These are phyloP conservation scores for Brassica rapa DNA, from an alignment of 345 rosid species.

Conservation along the genomic window DNA sequence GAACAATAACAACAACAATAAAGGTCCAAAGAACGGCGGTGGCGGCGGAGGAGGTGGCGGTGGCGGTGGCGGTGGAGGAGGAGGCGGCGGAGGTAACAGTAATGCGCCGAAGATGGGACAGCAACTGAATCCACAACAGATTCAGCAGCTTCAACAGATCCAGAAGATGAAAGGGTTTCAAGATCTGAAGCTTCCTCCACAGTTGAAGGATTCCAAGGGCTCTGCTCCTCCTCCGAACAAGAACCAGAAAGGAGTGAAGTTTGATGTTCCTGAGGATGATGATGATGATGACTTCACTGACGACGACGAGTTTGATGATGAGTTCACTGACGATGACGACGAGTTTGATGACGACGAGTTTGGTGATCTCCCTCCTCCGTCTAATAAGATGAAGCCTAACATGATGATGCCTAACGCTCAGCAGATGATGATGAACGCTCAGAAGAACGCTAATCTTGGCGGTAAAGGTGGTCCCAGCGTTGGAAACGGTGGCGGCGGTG, in stretches of 20 bases:
- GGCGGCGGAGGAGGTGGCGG: slow-evolving; percentile 45
- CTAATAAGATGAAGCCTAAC: slow-evolving; percentile 53
- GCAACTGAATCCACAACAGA: slow-evolving; percentile 51
- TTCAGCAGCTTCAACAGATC: slow-evolving; percentile 60
- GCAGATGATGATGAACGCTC: slow-evolving; percentile 49
- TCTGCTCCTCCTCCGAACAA: slow-evolving; percentile 36
- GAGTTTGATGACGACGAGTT: slow-evolving; percentile 44
- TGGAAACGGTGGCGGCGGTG: slow-evolving; percentile 15
- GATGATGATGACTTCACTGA: slow-evolving; percentile 48
- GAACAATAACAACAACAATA: slow-evolving; percentile 41
- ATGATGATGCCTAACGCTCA: slow-evolving; percentile 46
- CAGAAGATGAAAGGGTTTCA: slow-evolving; percentile 67
- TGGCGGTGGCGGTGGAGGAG: slow-evolving; percentile 50
- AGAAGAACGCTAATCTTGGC: slow-evolving; percentile 47
- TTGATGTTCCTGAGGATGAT: slow-evolving; percentile 51
- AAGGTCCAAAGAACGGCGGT: slow-evolving; percentile 36
- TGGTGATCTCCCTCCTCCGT: slow-evolving; percentile 48
- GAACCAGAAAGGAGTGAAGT: slow-evolving; percentile 57
- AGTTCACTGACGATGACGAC: slow-evolving; percentile 46
- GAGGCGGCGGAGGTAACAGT: slow-evolving; percentile 43
- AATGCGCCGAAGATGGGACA: slow-evolving; percentile 51
- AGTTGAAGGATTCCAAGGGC: slow-evolving; percentile 59
- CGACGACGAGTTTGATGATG: slow-evolving; percentile 47
- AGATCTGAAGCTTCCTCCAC: slow-evolving; percentile 73
- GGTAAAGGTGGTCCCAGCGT: slow-evolving; percentile 36